Base-by-base conservation (phyloP, 768 basidiomycete genomes). In the Phylloporus rhodoxanthus region DNA sequence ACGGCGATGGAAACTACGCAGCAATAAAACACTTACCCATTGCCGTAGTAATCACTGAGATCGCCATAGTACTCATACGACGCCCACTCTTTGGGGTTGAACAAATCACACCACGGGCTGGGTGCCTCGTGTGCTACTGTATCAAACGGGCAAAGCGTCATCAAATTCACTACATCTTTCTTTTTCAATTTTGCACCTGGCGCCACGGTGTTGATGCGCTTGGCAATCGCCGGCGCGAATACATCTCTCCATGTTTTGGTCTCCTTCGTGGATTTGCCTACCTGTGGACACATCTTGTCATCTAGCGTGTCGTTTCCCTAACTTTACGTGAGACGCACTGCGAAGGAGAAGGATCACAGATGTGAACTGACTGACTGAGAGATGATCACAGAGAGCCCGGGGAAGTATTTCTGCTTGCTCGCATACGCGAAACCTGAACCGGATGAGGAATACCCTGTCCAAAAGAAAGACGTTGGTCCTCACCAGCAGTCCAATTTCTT, bases 91-190 rank as follows among this genome's bases (percentile, higher is more conserved):
- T 72, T 65, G 11, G 58, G 37, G 0, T 68, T 68, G 64, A 93
- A 92, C 5, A 91, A 59, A 4, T 61, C 62, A 61, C 91, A 93
- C 70, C 85, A 91, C 1, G 76, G 77, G 53, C 83, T 85, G 41
- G 65, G 58, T 20, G 50, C 56, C 48, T 77, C 71, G 39, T 61
- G 67, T 6, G 72, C 76, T 38, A 79, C 75, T 28, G 77, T 85
- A 49, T 91, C 84, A 60, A 91, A 89, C 0, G 87, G 73, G 59
- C 91, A 92, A 42, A 92, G 71, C 1, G 79, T 72, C 61, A 89
- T 79, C 40, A 92, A 67, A 46, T 70, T 75, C 33, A 75, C 72
- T 0, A 80, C 69, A 58, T 93, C 85, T 3, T 52, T 50, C 13
- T 73, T 55, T 0, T 69, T 72, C 34, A 93, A 62, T 30, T 80